These are phyloP conservation scores for Diplotaxis tenuifolia DNA, from an alignment of 345 rosid species.

Conservation along the genomic window DNA sequence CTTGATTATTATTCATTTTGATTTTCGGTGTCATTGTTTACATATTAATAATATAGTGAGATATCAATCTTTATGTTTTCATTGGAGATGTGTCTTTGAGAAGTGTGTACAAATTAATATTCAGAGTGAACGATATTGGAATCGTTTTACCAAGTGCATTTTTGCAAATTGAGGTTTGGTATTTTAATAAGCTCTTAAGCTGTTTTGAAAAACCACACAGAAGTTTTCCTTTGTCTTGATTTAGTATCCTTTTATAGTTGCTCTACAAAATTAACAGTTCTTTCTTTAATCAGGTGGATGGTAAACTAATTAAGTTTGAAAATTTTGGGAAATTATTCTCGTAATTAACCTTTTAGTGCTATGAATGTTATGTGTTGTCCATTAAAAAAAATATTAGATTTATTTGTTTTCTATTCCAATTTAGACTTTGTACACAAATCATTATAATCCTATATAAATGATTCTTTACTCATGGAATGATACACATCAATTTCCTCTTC, in stretches of 20 bases:
- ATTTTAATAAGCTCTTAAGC: neutral
- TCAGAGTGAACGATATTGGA: constrained; percentile 2
- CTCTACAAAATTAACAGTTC: neutral
- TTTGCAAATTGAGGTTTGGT: neutral
- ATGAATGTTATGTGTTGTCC: too few species aligned
- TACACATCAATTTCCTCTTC: too few species aligned
- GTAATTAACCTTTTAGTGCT: too few species aligned
- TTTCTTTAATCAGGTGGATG: neutral
- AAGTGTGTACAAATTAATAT: constrained; percentile 29
- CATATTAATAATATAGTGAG: constrained; percentile 26
- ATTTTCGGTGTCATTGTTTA: constrained; percentile 17
- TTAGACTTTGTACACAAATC: too few species aligned
- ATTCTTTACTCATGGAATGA: too few species aligned
- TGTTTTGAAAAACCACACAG: neutral
- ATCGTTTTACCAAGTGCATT: neutral
- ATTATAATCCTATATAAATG: too few species aligned
- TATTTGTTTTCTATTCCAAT: too few species aligned
- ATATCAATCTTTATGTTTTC: constrained; percentile 8
- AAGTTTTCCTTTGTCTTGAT: neutral
- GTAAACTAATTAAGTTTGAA: neutral
- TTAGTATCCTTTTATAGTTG: neutral
- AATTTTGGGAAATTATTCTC: neutral
- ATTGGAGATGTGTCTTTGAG: neutral
- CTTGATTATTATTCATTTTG: neutral
- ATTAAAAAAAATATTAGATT: too few species aligned